phyloP scores from a whole-genome alignment of 441 rosid genomes.

The Adansonia madagascariensis region DNA sequence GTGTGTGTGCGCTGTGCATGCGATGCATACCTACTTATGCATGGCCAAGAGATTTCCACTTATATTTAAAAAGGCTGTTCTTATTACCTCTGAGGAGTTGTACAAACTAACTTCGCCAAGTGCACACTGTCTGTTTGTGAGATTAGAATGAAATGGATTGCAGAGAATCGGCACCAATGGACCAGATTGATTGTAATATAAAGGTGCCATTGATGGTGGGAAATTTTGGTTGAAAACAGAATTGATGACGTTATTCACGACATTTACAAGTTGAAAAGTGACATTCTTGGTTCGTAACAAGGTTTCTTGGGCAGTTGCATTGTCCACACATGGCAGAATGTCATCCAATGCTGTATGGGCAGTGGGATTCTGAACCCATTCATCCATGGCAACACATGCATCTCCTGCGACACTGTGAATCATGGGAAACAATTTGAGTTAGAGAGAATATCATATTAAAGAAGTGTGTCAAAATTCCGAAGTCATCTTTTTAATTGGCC shows the following conservation, averaged over 20 bases:
- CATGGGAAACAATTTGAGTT: slow-evolving; percentile 14
- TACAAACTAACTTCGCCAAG: slow-evolving; percentile 62
- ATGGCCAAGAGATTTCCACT: not conserved
- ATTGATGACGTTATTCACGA: slow-evolving; percentile 54
- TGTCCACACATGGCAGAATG: slow-evolving; percentile 88
- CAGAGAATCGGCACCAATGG: slow-evolving; percentile 77
- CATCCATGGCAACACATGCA: slow-evolving; percentile 87
- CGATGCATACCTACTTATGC: not conserved
- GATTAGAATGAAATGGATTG: slow-evolving; percentile 76
- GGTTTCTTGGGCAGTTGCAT: slow-evolving; percentile 81
- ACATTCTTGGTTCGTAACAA: slow-evolving; percentile 61
- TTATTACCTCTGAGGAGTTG: slow-evolving; percentile 73
- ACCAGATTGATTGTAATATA: slow-evolving; percentile 88
- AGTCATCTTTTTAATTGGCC: not conserved
- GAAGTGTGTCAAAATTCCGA: not conserved
- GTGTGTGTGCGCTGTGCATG: not conserved
- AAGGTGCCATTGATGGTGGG: slow-evolving; percentile 44
- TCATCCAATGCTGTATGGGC: slow-evolving; percentile 86
- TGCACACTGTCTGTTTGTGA: slow-evolving; percentile 60
- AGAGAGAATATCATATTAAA: not conserved
- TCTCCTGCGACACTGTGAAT: slow-evolving; percentile 68
- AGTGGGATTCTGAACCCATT: slow-evolving; percentile 82
- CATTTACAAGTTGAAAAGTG: slow-evolving; percentile 54
- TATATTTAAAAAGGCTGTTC: not conserved
- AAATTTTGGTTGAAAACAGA: slow-evolving; percentile 55